Conservation (phyloP, 164 flowering plant genomes). For the Macadamia tetraphylla region DNA sequence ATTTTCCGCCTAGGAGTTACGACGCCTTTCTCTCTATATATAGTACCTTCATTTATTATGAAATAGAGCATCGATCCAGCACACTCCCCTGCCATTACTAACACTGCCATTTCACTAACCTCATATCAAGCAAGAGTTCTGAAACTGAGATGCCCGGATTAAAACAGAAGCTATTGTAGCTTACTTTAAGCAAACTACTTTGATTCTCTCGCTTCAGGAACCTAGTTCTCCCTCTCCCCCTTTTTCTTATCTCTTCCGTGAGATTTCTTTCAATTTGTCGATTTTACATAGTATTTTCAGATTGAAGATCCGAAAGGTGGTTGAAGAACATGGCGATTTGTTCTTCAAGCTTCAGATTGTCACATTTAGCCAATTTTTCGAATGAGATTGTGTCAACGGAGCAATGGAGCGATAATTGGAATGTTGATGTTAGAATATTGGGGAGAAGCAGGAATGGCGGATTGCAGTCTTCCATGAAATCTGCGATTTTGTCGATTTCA, state of each 20-base stretch:
- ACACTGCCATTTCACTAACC: too few species aligned
- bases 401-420: constrained; percentile 1
- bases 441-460: constrained; percentile 3
- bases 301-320: background rate
- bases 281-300: background rate
- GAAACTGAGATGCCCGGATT: too few species aligned
- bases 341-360: constrained; percentile 9
- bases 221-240: too few species aligned
- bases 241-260: background rate
- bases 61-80: too few species aligned
- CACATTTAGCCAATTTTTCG: background rate
- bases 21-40: too few species aligned
- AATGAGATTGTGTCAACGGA: constrained; percentile 4
- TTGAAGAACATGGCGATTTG: constrained; percentile 9
- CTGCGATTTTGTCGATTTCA: background rate
- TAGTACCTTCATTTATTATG: too few species aligned
- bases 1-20: too few species aligned
- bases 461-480: background rate
- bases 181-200: too few species aligned
- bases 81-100: too few species aligned
- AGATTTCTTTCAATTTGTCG: constrained; percentile 9
- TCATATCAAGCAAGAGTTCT: too few species aligned
- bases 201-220: too few species aligned
- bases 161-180: too few species aligned
- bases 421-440: constrained; percentile 4